A percentile compares a stretch with the other conserved stretches of the same genome.
Evolutionary conservation across 148 eudicot genomes (phyloP).

Genomic region (Persicaria tinctoria): DNA sequence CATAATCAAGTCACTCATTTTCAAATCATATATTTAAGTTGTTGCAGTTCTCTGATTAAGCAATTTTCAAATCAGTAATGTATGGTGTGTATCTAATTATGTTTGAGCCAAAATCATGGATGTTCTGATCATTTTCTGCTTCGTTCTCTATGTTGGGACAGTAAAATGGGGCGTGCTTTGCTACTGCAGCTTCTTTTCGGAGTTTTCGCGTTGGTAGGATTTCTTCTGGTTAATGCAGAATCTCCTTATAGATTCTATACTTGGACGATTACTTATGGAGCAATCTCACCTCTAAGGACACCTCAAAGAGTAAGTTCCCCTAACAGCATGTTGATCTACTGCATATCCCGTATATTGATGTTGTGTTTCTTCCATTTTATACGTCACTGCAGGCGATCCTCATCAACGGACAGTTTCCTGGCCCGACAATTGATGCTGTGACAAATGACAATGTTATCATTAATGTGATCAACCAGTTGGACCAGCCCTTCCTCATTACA

Average conservation of each 20-base stretch:
- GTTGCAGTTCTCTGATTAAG: neutral
- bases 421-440: slow-evolving; percentile 44
- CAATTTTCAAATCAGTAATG: too few relatives aligned
- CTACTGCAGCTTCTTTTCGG: slow-evolving; percentile 27
- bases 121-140: neutral
- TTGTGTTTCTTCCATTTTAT: neutral
- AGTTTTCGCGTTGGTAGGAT: slow-evolving; percentile 31
- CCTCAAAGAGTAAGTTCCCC: slow-evolving; percentile 38
- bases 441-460: slow-evolving; percentile 71
- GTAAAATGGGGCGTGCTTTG: slow-evolving; percentile 31
- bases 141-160: neutral
- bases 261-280: slow-evolving; percentile 60
- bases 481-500: slow-evolving; percentile 72
- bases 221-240: slow-evolving; percentile 46
- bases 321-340: neutral
- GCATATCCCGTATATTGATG: neutral
- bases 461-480: slow-evolving; percentile 48
- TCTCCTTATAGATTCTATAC: slow-evolving; percentile 52
- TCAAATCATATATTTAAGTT: too few relatives aligned
- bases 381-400: slow-evolving; percentile 49
- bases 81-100: neutral
- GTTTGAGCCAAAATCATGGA: neutral
- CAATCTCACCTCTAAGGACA: slow-evolving; percentile 49
- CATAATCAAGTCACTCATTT: neutral
- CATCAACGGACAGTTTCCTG: slow-evolving; percentile 75